phyloP scores from a whole-genome alignment of 2,329 filamentous ascomycete species.

The Coleophoma cylindrospora region DNA sequence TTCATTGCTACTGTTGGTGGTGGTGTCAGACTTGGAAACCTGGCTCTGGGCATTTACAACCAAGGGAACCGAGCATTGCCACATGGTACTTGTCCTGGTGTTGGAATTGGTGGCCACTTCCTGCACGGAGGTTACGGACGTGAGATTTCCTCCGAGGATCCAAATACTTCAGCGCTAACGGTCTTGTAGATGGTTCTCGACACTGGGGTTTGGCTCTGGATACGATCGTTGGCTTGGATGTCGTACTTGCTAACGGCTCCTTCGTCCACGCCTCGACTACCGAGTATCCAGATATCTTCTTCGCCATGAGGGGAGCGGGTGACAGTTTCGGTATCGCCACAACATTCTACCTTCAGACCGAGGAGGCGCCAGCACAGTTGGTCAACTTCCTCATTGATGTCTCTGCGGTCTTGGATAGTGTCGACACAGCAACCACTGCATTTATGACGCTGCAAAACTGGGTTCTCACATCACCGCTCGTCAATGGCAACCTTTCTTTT shows the following conservation, averaged over 20 bases:
- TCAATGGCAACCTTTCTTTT: neutral
- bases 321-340: conserved; percentile 27
- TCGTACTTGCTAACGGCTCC: conserved; percentile 31
- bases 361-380: conserved; percentile 39
- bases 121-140: conserved; percentile 40
- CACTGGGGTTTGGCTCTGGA: conserved; percentile 45
- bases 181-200: conserved; percentile 19
- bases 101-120: conserved; percentile 52
- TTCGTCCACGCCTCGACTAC: conserved; percentile 15
- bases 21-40: conserved; percentile 43
- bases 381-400: neutral
- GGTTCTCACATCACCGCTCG: neutral
- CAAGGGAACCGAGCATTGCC: conserved; percentile 49
- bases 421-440: neutral
- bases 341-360: conserved; percentile 32
- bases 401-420: neutral
- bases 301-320: conserved; percentile 21
- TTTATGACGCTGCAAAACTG: neutral
- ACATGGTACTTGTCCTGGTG: conserved; percentile 53
- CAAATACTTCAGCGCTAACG: neutral
- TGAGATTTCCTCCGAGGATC: conserved; percentile 11
- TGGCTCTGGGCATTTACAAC: conserved; percentile 43
- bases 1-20: conserved; percentile 50
- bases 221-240: conserved; percentile 37
- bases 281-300: conserved; percentile 18